Conservation (phyloP, 345 rosid genomes). For the Geranium rotundifolium region DNA sequence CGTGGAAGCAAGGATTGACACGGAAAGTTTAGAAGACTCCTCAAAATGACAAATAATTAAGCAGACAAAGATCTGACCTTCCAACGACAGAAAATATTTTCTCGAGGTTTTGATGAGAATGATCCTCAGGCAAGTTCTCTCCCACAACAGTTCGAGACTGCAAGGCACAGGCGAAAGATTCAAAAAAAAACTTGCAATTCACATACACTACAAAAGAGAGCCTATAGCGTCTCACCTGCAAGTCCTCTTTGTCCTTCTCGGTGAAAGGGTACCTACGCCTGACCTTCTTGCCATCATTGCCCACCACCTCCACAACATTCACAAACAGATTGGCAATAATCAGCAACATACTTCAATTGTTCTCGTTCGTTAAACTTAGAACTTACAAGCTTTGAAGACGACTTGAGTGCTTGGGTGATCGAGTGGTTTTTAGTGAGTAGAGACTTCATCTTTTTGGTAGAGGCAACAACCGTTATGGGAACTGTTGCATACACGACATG, state of each 20-base stretch:
- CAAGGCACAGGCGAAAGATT: constrained; percentile 4
- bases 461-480: constrained; percentile 55
- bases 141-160: constrained; percentile 75
- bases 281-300: constrained; percentile 68
- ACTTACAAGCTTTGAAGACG: constrained; percentile 79
- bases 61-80: constrained; percentile 26
- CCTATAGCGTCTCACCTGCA: constrained; percentile 33
- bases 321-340: neutral
- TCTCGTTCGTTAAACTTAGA: neutral
- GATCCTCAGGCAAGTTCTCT: constrained; percentile 98
- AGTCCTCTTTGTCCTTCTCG: constrained; percentile 70
- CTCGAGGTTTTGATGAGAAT: constrained; percentile 88
- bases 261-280: constrained; percentile 63
- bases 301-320: constrained; percentile 38
- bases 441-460: constrained; percentile 78
- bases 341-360: too few species aligned
- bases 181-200: too few species aligned
- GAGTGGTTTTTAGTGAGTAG: constrained; percentile 45
- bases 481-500: constrained; percentile 26
- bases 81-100: constrained; percentile 75
- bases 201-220: too few species aligned
- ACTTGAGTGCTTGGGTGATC: constrained; percentile 63
- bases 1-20: neutral
- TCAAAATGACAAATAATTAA: too few species aligned
- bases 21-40: too few species aligned